phyloP scores from a whole-genome alignment of 495 filamentous ascomycete genomes.

The Delitschia confertaspora region DNA sequence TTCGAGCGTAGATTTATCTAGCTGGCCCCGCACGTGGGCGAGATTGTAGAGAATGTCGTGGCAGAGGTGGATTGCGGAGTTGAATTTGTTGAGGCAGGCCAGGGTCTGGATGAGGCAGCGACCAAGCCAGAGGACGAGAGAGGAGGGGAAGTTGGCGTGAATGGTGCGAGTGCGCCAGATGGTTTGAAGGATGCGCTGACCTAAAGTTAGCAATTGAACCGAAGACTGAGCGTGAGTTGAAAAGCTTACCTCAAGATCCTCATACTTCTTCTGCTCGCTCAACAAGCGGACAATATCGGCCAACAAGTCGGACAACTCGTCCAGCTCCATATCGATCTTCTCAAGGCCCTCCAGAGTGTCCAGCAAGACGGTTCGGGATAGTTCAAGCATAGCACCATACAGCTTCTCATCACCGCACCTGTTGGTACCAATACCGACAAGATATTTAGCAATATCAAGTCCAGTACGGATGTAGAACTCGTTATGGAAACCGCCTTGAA shows the following conservation, averaged over 20 bases:
- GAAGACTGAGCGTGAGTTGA: too few species aligned
- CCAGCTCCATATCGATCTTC: slow-evolving; percentile 14
- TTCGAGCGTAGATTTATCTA: slow-evolving; percentile 16
- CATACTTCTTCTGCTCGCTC: slow-evolving; percentile 25
- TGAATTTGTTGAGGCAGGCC: slow-evolving; percentile 11
- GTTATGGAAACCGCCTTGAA: slow-evolving; percentile 44
- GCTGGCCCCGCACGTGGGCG: slow-evolving; percentile 16
- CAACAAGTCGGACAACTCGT: slow-evolving; percentile 15
- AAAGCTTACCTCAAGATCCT: slow-evolving; percentile 22
- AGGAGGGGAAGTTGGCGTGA: slow-evolving; percentile 16
- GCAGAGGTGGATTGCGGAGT: slow-evolving; percentile 24
- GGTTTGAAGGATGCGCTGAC: slow-evolving; percentile 19
- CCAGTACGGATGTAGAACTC: slow-evolving; percentile 20
- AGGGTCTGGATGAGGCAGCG: slow-evolving; percentile 19
- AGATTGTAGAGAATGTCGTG: slow-evolving; percentile 27
- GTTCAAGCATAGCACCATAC: slow-evolving; percentile 20
- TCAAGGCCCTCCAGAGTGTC: slow-evolving; percentile 12
- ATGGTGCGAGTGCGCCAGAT: slow-evolving; percentile 19
- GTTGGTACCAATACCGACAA: slow-evolving; percentile 13
- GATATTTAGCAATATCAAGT: slow-evolving; percentile 14
- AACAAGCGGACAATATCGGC: slow-evolving; percentile 15
- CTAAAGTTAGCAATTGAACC: slow-evolving; percentile 5
- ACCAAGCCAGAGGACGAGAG: slow-evolving; percentile 33
- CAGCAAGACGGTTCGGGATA: slow-evolving; percentile 18
- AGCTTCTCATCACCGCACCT: slow-evolving; percentile 15